Base-by-base conservation (phyloP, 768 basidiomycete species). In the Boletus tylopilopsis region DNA sequence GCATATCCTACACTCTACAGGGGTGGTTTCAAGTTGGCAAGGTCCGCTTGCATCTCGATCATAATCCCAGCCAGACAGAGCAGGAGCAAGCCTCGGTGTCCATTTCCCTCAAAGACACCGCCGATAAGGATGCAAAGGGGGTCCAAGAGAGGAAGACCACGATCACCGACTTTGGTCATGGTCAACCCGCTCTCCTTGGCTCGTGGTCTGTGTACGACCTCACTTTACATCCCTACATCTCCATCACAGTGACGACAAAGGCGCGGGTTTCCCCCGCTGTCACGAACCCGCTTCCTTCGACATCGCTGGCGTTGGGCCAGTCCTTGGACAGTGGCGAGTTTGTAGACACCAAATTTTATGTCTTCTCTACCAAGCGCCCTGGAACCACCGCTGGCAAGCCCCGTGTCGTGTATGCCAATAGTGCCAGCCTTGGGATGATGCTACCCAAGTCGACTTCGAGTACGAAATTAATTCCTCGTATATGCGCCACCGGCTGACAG, bases 311-410 rank as follows among this genome's bases (percentile, higher is more conserved):
- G 1, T 36, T 68, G 3, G 52, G 51, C 42, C 53, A 53, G 33
- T 66, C 64, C 34, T 54, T 66, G 64, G 41, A 39, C 12, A 53
- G 32, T 15, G 64, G 66, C 8, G 59, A 63, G 34, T 64, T 66
- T 34, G 45, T 64, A 2, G 59, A 66, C 37, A 66, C 64, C 6
- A 66, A 62, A 29, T 66, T 68, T 33, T 56, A 68, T 13, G 66
- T 24, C 23, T 64, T 61, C 45, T 66, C 66, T 15, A 41, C 52
- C 13, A 60, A 49, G 40, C 41, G 50, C 21, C 19, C 45, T 2
- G 42, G 54, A 11, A 8, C 36, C 12, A 50, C 39, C 27, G 60
- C 54, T 45, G 51, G 58, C 21, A 59, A 30, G 13, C 66, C 63
- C 2, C 66, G 61, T 24, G 29, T 49, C 39, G 54, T 65, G 41